Base-by-base conservation (phyloP, 768 basidiomycete genomes). In the Amanita brunnescens region DNA sequence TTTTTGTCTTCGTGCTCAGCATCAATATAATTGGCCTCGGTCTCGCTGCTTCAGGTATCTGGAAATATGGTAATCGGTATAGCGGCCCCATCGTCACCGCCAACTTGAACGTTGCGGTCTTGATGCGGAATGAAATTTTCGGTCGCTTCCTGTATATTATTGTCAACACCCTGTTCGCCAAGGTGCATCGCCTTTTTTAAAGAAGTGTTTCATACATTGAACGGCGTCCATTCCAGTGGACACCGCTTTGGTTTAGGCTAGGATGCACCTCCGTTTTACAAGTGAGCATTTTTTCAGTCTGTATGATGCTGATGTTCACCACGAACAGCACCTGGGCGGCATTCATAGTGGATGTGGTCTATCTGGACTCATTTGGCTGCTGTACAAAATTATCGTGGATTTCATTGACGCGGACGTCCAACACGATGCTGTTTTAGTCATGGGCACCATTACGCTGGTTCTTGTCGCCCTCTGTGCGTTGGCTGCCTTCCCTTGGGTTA, bases 51-150 rank as follows among this genome's bases (percentile, higher is more conserved):
- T 74, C 78, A 23, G 84, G 82, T 5, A 77, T 78, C 52, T 88
- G 79, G 70, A 75, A 77, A 5, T 88, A 87, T 57, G 81, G 78
- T 1, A 62, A 68, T 3, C 69, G 69, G 54, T 82, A 79, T 59
- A 73, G 77, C 9, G 81, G 85, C 56, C 82, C 84, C 34, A 72
- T 87, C 59, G 83, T 81, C 7, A 71, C 85, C 5, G 86, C 81
- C 0, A 89, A 89, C 56, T 67, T 89, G 59, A 82, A 82, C 62
- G 72, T 84, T 44, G 76, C 84, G 4, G 78, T 88, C 46, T 70
- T 88, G 24, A 80, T 88, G 77, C 75, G 86, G 9, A 89, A 88
- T 59, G 86, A 89, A 56, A 73, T 86, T 10, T 88, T 89, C 52
- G 83, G 85, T 21, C 84, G 86, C 26, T 56, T 79, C 34, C 63